phyloP scores from a whole-genome alignment of 148 eudicot genomes.

The Suaeda aralocaspica region DNA sequence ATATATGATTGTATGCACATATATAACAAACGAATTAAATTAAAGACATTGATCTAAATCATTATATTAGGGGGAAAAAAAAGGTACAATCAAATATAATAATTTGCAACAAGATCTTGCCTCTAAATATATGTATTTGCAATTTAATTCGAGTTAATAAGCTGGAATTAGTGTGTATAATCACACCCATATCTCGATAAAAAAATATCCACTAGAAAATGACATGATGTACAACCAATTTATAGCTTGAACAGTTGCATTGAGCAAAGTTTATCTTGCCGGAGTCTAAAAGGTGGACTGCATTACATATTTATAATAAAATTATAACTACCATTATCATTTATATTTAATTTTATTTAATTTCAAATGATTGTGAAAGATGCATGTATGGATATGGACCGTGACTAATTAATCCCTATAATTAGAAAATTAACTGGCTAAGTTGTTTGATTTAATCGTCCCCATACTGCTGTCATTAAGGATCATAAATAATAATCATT shows the following conservation, averaged over 20 bases:
- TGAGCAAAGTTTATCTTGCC: not conserved
- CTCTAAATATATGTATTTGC: no score
- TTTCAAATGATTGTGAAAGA: no score
- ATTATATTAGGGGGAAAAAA: no score
- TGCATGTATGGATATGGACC: not conserved
- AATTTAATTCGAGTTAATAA: no score
- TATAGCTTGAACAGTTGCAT: constrained; percentile 4
- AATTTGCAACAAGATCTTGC: no score
- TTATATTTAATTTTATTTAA: not conserved
- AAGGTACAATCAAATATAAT: no score
- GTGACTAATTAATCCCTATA: not conserved
- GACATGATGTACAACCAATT: constrained; percentile 6
- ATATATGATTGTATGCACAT: no score
- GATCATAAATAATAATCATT: not conserved
- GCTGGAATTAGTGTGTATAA: no score
- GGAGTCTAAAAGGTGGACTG: not conserved
- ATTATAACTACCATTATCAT: not conserved
- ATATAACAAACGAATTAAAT: no score
- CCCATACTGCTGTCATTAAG: not conserved
- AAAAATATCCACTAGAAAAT: not conserved
- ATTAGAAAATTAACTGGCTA: not conserved
- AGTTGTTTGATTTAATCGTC: not conserved
- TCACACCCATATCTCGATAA: no score
- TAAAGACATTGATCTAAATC: no score
- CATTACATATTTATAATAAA: not conserved